Evolutionary conservation across 1,139 yeast species (phyloP).

Genomic region (Debaryomyces udenii): DNA sequence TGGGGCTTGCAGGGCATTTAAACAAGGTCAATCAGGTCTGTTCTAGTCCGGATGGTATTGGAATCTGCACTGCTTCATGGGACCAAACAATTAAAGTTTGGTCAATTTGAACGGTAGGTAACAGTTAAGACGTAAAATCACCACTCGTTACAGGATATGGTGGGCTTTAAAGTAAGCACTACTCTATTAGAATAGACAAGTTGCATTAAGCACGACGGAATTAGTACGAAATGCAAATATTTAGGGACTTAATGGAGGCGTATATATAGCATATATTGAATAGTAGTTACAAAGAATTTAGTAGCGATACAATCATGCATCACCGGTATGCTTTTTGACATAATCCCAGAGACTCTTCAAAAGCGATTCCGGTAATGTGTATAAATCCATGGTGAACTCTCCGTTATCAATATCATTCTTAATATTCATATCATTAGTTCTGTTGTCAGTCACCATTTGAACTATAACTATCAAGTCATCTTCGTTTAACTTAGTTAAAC

Average conservation of each 20-base stretch:
- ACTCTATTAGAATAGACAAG: neutral
- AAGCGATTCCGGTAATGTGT: conserved; percentile 88
- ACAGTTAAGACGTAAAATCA: too few species aligned
- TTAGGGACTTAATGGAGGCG: neutral
- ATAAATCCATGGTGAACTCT: conserved; percentile 95
- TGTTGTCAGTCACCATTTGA: conserved; percentile 96
- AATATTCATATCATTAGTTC: conserved; percentile 93
- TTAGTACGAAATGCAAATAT: neutral
- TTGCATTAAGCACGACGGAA: neutral
- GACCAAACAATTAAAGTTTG: conserved; percentile 69
- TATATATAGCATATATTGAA: conserved; percentile 8
- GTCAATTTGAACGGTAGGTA: conserved; percentile 37
- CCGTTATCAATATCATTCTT: conserved; percentile 97
- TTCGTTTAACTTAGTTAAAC: conserved; percentile 83
- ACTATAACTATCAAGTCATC: conserved; percentile 94
- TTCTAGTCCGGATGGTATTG: conserved; percentile 75
- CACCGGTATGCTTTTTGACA: conserved; percentile 68
- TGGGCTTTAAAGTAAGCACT: too few species aligned
- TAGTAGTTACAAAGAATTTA: conserved; percentile 5
- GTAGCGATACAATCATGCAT: conserved; percentile 21
- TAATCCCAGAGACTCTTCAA: conserved; percentile 95
- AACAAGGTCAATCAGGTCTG: conserved; percentile 65
- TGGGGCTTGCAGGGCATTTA: conserved; percentile 56
- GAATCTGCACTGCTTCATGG: conserved; percentile 72
- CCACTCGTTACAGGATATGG: too few species aligned